Percentiles rank a stretch among this genome's conserved stretches.
Evolutionary conservation across 176 grass and related monocot species (phyloP).

Genomic region (Oryza rufipogon): DNA sequence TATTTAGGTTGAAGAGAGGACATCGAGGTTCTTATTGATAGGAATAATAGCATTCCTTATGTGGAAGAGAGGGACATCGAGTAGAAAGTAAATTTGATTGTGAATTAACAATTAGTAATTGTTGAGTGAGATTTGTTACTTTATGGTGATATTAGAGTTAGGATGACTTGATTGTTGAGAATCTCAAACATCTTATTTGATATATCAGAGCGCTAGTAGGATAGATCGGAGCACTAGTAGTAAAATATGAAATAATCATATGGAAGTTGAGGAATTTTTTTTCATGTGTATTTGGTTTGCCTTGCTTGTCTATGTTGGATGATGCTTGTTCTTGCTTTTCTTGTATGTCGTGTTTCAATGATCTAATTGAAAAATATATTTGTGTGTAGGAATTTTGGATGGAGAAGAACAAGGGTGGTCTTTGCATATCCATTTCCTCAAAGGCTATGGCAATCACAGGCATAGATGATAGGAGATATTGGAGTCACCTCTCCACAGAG

Average conservation of each 20-base stretch:
- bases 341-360: neutral
- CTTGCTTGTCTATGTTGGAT: neutral
- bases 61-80: neutral
- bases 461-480: slow-evolving; percentile 81
- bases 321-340: neutral
- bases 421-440: slow-evolving; percentile 76
- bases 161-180: neutral
- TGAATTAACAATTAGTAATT: neutral
- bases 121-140: neutral
- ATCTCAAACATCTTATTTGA: neutral
- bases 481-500: slow-evolving; percentile 63
- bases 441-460: slow-evolving; percentile 70
- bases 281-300: neutral
- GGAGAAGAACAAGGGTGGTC: slow-evolving; percentile 59
- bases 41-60: too few relatives aligned
- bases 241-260: neutral
- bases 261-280: neutral
- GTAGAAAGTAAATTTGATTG: neutral
- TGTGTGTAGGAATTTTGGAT: slow-evolving; percentile 72
- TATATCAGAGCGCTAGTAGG: neutral
- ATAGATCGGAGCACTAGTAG: neutral
- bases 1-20: neutral
- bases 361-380: slow-evolving; percentile 26
- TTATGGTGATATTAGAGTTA: neutral
- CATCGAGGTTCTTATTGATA: neutral